Evolutionary conservation across 2,329 filamentous ascomycete genomes (phyloP).

Genomic region (Neodidymelliopsis sp.): DNA sequence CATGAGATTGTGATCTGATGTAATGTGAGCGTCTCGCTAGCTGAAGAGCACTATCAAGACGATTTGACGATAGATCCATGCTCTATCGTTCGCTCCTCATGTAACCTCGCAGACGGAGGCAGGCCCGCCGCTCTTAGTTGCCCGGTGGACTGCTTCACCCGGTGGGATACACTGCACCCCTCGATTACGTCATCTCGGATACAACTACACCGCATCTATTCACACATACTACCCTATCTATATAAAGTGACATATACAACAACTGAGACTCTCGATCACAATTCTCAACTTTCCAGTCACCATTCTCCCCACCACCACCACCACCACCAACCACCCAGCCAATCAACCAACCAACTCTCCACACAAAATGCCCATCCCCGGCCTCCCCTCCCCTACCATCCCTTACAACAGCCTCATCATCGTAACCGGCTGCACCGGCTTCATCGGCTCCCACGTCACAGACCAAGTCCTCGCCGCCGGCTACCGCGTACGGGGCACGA

Average conservation of each 20-base stretch:
- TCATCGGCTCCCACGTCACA: conserved; percentile 43
- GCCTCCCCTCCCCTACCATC: conserved; percentile 29
- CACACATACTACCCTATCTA: too few species aligned
- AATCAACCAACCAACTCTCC: not conserved
- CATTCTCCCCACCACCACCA: too few species aligned
- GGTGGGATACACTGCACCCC: not conserved
- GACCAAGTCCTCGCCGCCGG: conserved; percentile 42
- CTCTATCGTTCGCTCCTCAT: too few species aligned
- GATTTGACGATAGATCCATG: too few species aligned
- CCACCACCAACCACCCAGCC: too few species aligned
- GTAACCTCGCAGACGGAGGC: not conserved
- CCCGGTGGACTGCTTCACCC: conserved; percentile 6
- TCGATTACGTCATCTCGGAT: conserved; percentile 16
- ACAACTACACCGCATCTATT: conserved; percentile 6
- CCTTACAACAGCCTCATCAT: conserved; percentile 39
- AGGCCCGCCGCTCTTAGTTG: not conserved
- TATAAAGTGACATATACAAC: too few species aligned
- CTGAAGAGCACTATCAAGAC: too few species aligned
- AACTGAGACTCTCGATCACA: too few species aligned
- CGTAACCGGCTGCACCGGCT: conserved; percentile 48
- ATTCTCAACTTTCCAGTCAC: too few species aligned
- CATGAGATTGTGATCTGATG: not conserved
- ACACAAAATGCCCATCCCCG: conserved; percentile 1
- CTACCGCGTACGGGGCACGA: conserved; percentile 47
- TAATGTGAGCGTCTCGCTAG: not conserved